phyloP scores from a whole-genome alignment of 176 grass and related monocot species.

The Hordeum vulgare region DNA sequence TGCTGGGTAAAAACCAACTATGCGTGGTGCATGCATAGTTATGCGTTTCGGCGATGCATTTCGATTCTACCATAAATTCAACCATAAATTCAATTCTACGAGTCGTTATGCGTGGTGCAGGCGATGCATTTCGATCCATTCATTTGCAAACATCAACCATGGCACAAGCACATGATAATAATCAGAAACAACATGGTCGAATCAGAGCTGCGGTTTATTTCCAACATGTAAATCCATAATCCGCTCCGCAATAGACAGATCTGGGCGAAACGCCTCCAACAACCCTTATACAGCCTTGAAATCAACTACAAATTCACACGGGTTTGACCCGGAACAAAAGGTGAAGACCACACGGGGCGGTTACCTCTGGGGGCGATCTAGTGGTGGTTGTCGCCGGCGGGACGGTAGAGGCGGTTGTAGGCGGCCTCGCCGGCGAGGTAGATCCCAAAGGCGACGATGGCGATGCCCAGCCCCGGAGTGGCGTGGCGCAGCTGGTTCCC shows the following conservation, averaged over 20 bases:
- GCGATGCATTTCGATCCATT: neutral
- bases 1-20: neutral
- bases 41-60: neutral
- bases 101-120: neutral
- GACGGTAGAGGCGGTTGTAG: conserved; percentile 60
- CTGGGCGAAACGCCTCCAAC: neutral
- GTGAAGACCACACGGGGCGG: neutral
- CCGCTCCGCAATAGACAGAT: neutral
- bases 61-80: too few relatives aligned
- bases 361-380: conserved; percentile 23
- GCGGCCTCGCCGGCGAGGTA: conserved; percentile 80
- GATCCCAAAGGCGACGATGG: conserved; percentile 93
- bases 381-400: conserved; percentile 39
- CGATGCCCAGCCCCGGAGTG: conserved; percentile 80
- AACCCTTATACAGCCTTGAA: neutral
- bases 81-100: too few relatives aligned
- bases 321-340: neutral
- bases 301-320: neutral
- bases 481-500: conserved; percentile 80
- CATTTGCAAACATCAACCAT: neutral
- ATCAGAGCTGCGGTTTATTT: neutral
- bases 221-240: neutral
- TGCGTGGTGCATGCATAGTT: too few relatives aligned
- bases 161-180: neutral
- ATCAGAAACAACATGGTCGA: neutral